Evolutionary conservation across 2,329 filamentous ascomycete species (phyloP).

Genomic region (Penicillium expansum): DNA sequence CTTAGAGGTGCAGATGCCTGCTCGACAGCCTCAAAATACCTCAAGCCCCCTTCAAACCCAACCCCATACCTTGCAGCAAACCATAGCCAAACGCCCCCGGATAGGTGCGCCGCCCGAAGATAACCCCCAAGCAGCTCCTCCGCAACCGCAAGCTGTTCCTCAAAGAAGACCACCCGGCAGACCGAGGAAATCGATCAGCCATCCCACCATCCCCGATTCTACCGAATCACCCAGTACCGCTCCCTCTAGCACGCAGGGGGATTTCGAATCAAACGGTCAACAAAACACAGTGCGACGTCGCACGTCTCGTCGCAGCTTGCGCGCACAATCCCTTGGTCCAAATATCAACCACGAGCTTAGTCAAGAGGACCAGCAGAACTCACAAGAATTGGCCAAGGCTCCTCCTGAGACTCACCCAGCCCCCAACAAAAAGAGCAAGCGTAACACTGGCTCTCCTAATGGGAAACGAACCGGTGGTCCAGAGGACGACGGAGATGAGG

Average conservation of each 20-base stretch:
- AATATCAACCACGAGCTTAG: background rate
- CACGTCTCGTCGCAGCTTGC: slow-evolving; percentile 16
- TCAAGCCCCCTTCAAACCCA: background rate
- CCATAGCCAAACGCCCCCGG: slow-evolving; percentile 32
- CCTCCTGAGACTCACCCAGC: background rate
- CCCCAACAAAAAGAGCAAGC: slow-evolving; percentile 8
- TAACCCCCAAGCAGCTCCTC: background rate
- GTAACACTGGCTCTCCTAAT: background rate
- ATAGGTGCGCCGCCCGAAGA: slow-evolving; percentile 18
- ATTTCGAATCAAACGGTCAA: background rate
- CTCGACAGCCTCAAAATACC: background rate
- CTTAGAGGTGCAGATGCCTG: slow-evolving; percentile 11
- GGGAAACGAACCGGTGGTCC: background rate
- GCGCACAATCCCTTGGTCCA: slow-evolving; percentile 9
- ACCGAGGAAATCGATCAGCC: slow-evolving; percentile 29
- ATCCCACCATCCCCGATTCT: slow-evolving; percentile 12
- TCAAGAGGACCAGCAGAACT: background rate
- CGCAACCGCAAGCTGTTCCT: slow-evolving; percentile 1
- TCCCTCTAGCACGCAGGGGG: slow-evolving; percentile 8
- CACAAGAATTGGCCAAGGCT: background rate
- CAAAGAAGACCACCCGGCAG: slow-evolving; percentile 25
- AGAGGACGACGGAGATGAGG: slow-evolving; percentile 7
- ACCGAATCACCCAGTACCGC: slow-evolving; percentile 15
- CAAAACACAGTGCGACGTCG: slow-evolving; percentile 6
- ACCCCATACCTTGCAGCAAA: slow-evolving; percentile 10